These are phyloP conservation scores for Botryotinia convoluta DNA, from an alignment of 2,329 filamentous ascomycete species.

Conservation along the genomic window DNA sequence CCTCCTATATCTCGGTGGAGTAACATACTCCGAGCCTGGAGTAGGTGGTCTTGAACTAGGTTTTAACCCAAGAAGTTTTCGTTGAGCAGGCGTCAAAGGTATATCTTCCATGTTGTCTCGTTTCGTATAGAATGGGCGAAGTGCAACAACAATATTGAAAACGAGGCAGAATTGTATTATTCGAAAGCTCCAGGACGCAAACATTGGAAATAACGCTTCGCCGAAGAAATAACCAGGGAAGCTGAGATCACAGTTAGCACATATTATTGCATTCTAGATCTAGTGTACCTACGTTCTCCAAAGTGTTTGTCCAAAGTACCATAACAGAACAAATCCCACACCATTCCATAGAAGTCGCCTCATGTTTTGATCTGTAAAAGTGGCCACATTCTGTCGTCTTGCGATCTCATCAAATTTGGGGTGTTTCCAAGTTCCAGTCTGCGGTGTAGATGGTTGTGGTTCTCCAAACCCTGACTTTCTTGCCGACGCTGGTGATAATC, in stretches of 20 bases:
- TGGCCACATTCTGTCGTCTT: constrained; percentile 71
- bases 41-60: constrained; percentile 62
- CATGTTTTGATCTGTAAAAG: constrained; percentile 76
- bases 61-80: constrained; percentile 76
- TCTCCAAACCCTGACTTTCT: constrained; percentile 6
- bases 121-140: constrained; percentile 68
- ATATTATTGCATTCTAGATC: background rate
- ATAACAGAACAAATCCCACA: constrained; percentile 50
- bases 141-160: constrained; percentile 68
- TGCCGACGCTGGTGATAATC: constrained; percentile 4
- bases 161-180: constrained; percentile 56
- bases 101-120: constrained; percentile 84
- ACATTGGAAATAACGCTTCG: constrained; percentile 29
- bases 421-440: constrained; percentile 81
- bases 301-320: constrained; percentile 44
- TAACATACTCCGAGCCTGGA: constrained; percentile 71
- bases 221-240: constrained; percentile 33
- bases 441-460: constrained; percentile 15
- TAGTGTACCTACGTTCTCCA: constrained; percentile 28
- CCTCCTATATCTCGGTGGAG: constrained; percentile 81
- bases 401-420: constrained; percentile 86
- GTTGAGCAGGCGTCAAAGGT: constrained; percentile 84
- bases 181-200: constrained; percentile 42
- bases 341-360: constrained; percentile 67
- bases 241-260: constrained; percentile 27